phyloP scores from a whole-genome alignment of 2,329 filamentous ascomycete species.

The Aureobasidium zeae region DNA sequence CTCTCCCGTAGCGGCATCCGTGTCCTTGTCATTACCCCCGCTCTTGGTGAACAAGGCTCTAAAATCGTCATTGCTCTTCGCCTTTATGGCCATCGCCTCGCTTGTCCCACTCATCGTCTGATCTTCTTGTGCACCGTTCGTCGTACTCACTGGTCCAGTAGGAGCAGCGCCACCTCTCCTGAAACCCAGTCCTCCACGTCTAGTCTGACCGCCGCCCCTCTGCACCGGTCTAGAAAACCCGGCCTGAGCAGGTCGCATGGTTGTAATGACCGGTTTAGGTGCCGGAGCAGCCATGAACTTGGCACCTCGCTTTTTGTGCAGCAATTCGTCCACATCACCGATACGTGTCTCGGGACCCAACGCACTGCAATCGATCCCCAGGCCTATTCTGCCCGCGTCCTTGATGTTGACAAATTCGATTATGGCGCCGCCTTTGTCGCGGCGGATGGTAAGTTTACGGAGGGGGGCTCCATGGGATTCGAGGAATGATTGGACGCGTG shows the following conservation, averaged over 20 bases:
- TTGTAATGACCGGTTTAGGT: conserved; percentile 20
- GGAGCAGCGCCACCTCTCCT: conserved; percentile 33
- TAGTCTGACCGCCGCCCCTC: conserved; percentile 32
- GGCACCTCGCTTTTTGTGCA: conserved; percentile 33
- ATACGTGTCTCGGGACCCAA: conserved; percentile 34
- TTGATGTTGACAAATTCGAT: conserved; percentile 68
- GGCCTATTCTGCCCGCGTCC: conserved; percentile 62
- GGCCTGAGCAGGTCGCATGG: conserved; percentile 24
- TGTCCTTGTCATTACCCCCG: conserved; percentile 24
- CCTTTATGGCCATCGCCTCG: conserved; percentile 5
- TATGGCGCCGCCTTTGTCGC: conserved; percentile 74
- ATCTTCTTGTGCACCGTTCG: conserved; percentile 18
- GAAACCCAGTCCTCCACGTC: conserved; percentile 40
- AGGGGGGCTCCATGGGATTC: conserved; percentile 63
- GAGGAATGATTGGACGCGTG: conserved; percentile 64
- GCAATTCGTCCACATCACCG: conserved; percentile 45
- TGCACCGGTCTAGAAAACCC: conserved; percentile 38
- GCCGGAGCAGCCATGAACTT: conserved; percentile 25
- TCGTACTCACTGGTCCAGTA: conserved; percentile 21
- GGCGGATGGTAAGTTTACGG: conserved; percentile 67
- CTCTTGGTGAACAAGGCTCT: conserved; percentile 43
- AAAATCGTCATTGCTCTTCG: conserved; percentile 51
- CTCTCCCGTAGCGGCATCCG: neutral
- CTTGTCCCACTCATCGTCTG: conserved; percentile 7
- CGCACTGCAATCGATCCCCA: conserved; percentile 34